These are phyloP conservation scores for Botrytis paeoniae DNA, from an alignment of 2,329 filamentous ascomycete species.

Conservation along the genomic window DNA sequence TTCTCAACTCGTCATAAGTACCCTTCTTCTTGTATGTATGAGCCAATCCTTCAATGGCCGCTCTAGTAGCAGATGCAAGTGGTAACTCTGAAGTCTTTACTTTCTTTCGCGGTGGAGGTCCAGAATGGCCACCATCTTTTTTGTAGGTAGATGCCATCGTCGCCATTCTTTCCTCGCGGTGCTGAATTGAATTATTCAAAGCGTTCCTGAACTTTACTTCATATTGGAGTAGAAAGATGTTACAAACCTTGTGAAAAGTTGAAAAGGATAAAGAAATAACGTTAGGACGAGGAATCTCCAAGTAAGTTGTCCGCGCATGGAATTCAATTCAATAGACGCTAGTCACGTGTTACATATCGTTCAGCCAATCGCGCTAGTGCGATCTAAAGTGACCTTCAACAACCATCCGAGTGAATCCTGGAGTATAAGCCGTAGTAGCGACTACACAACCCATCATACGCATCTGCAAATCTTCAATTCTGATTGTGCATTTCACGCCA, in stretches of 20 bases:
- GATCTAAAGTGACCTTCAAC: slow-evolving; percentile 12
- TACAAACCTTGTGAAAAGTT: not conserved
- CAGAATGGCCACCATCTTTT: slow-evolving; percentile 27
- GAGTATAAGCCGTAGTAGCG: slow-evolving; percentile 1
- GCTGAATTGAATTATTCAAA: not conserved
- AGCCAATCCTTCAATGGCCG: slow-evolving; percentile 71
- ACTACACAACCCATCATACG: not conserved
- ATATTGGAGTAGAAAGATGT: not conserved
- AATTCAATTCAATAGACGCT: not conserved
- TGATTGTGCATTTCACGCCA: not conserved
- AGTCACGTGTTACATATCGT: not conserved
- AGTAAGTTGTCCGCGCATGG: not conserved
- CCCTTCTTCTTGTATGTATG: slow-evolving; percentile 85
- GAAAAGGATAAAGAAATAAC: not conserved
- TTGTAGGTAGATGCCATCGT: slow-evolving; percentile 3
- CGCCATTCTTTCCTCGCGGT: not conserved
- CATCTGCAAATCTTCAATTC: not conserved
- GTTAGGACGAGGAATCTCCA: not conserved
- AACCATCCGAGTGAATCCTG: slow-evolving; percentile 3
- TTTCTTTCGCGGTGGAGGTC: slow-evolving; percentile 43
- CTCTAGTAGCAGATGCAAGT: slow-evolving; percentile 67
- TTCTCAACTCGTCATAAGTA: slow-evolving; percentile 74
- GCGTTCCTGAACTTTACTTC: not conserved
- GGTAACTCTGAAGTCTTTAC: slow-evolving; percentile 75
- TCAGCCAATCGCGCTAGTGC: slow-evolving; percentile 1